Evolutionary conservation across 2,329 filamentous ascomycete genomes (phyloP).

Genomic region (Colletotrichum sp.): DNA sequence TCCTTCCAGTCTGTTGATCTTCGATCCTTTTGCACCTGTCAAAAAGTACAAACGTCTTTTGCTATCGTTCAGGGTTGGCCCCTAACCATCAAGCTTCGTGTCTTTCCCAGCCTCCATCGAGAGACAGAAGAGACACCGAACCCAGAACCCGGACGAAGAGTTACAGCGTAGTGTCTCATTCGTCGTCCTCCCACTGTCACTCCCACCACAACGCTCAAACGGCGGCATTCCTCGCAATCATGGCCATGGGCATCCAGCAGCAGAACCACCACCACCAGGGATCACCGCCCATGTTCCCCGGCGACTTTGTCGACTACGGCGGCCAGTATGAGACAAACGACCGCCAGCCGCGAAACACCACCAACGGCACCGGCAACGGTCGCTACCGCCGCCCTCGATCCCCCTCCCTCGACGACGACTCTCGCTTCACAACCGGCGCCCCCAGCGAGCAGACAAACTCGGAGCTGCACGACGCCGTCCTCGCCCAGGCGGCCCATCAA

Average conservation of each 20-base stretch:
- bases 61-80: not conserved
- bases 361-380: not conserved
- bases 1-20: not conserved
- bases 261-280: conserved; percentile 14
- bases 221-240: not conserved
- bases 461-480: conserved; percentile 18
- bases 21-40: not conserved
- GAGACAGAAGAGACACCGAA: not conserved
- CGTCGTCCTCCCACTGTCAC: not conserved
- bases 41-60: not conserved
- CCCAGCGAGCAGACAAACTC: not conserved
- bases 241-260: conserved; percentile 18
- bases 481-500: conserved; percentile 12
- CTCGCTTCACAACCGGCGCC: conserved; percentile 14
- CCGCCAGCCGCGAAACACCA: not conserved
- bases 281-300: conserved; percentile 11
- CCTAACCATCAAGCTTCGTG: not conserved
- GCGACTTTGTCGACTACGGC: conserved; percentile 16
- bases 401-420: conserved; percentile 18
- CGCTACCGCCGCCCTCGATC: conserved; percentile 19
- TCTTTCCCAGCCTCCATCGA: not conserved
- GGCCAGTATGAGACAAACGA: conserved; percentile 12
- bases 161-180: not conserved
- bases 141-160: not conserved
- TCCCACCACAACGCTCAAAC: not conserved